Evolutionary conservation across 805 yeast species (phyloP).

Genomic region (Metahyphopichia silvanorum): DNA sequence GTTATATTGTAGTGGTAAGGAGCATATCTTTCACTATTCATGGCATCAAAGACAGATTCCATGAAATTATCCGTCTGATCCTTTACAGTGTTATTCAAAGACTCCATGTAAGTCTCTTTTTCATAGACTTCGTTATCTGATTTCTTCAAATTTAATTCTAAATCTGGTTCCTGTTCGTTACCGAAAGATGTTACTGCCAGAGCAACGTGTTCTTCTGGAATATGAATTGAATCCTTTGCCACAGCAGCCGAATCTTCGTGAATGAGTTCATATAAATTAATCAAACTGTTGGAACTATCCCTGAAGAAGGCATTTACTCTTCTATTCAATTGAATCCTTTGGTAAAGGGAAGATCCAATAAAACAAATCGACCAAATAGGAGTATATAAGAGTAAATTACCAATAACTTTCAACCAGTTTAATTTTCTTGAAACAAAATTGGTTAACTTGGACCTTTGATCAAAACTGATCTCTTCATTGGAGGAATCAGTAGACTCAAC

Average conservation of each 20-base stretch:
- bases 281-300: slow-evolving; percentile 23
- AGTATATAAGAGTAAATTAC: slow-evolving; percentile 47
- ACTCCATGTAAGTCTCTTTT: slow-evolving; percentile 5
- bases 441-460: slow-evolving; percentile 1
- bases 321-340: slow-evolving; percentile 27
- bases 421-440: slow-evolving; percentile 36
- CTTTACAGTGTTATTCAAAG: slow-evolving; percentile 33
- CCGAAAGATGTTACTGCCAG: background rate
- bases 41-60: slow-evolving; percentile 61
- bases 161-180: slow-evolving; percentile 1
- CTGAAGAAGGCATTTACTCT: slow-evolving; percentile 26
- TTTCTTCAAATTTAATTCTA: too few species aligned
- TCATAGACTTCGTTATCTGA: background rate
- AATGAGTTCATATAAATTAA: slow-evolving; percentile 23
- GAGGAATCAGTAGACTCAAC: slow-evolving; percentile 1
- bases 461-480: slow-evolving; percentile 2
- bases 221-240: slow-evolving; percentile 1
- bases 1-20: slow-evolving; percentile 11
- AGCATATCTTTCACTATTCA: slow-evolving; percentile 33
- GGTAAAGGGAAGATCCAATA: slow-evolving; percentile 37
- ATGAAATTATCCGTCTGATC: slow-evolving; percentile 64
- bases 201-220: slow-evolving; percentile 4
- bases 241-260: slow-evolving; percentile 9
- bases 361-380: slow-evolving; percentile 68
- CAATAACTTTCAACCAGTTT: slow-evolving; percentile 47